Evolutionary conservation across 345 rosid species (phyloP).

Genomic region (Nasturtium officinale): DNA sequence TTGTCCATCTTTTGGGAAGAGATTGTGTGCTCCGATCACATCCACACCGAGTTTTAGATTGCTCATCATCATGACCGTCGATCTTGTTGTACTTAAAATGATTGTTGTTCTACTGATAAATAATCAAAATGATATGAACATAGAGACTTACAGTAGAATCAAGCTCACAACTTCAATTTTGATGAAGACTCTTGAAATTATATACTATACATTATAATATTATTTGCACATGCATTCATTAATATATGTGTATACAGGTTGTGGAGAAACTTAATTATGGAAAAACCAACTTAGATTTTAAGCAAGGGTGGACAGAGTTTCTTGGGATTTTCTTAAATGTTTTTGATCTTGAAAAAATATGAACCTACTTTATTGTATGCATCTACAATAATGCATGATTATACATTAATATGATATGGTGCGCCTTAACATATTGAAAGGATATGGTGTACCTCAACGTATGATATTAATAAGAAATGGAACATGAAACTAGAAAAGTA

Average conservation of each 20-base stretch:
- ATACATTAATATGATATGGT: slow-evolving; percentile 32
- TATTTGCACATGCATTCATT: slow-evolving; percentile 29
- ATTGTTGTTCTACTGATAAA: slow-evolving; percentile 2
- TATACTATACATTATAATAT: slow-evolving; percentile 22
- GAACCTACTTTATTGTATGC: slow-evolving; percentile 36
- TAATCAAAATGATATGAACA: slow-evolving; percentile 45
- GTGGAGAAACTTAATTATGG: slow-evolving; percentile 18
- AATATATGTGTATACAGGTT: slow-evolving; percentile 18
- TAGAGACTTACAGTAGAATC: slow-evolving; percentile 28
- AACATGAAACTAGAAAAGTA: neutral
- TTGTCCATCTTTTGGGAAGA: slow-evolving; percentile 88
- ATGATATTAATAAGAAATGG: neutral
- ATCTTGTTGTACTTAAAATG: slow-evolving; percentile 3
- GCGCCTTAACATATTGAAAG: slow-evolving; percentile 4
- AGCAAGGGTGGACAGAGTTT: slow-evolving; percentile 42
- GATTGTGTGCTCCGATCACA: slow-evolving; percentile 88
- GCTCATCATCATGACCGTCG: slow-evolving; percentile 50
- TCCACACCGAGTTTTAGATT: slow-evolving; percentile 88
- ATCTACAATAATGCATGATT: neutral
- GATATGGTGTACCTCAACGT: slow-evolving; percentile 37
- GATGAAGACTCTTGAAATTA: slow-evolving; percentile 17
- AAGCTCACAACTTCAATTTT: slow-evolving; percentile 19
- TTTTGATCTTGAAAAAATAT: slow-evolving; percentile 16
- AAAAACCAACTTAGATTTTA: slow-evolving; percentile 38
- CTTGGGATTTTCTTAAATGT: slow-evolving; percentile 42